Conservation (phyloP, 108 stramenopile genomes). For the Mediolabrus comicus region DNA sequence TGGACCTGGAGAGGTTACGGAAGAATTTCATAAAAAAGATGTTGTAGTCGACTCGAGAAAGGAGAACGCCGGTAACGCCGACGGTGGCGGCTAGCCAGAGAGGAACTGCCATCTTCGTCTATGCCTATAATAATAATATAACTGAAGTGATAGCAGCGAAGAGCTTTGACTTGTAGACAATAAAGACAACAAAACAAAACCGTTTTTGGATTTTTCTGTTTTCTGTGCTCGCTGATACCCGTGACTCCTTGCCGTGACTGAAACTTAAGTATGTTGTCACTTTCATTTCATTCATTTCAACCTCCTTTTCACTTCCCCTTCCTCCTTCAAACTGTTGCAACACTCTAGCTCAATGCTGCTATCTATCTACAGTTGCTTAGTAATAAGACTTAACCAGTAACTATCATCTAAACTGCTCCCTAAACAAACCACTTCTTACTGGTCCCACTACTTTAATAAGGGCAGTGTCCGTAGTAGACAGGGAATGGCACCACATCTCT, state of each 20-base stretch:
- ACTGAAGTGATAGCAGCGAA: not conserved
- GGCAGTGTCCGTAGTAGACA: constrained; percentile 85
- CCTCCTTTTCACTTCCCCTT: too few species aligned
- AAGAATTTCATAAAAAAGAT: constrained; percentile 81
- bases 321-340: too few species aligned
- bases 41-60: constrained; percentile 46
- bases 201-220: too few species aligned
- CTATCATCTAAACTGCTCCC: not conserved
- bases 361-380: too few species aligned
- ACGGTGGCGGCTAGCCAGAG: constrained; percentile 33
- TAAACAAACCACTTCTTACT: too few species aligned
- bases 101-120: constrained; percentile 24
- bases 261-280: too few species aligned
- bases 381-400: not conserved
- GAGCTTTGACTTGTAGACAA: too few species aligned
- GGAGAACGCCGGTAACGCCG: constrained; percentile 24
- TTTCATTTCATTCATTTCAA: too few species aligned
- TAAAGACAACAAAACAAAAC: too few species aligned
- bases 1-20: constrained; percentile 69
- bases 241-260: too few species aligned
- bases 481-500: constrained; percentile 97
- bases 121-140: not conserved
- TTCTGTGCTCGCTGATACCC: too few species aligned
- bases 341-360: too few species aligned
- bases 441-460: constrained; percentile 53